Conservation (phyloP, 164 flowering plant species). For the Nymphaea colorata region DNA sequence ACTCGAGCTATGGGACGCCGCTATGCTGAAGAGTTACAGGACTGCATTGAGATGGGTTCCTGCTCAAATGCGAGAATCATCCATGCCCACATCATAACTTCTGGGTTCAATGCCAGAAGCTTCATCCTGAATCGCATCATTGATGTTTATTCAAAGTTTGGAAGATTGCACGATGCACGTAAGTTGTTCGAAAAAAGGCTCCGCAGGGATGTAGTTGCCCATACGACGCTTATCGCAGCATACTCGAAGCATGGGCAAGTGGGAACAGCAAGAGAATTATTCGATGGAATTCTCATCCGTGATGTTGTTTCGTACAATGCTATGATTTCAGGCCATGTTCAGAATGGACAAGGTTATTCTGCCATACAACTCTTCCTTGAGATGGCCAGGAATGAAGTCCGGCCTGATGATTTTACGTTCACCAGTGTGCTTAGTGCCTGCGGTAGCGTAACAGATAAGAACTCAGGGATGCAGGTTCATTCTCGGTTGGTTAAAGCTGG, state of each 20-base stretch:
- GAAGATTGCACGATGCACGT: conserved; percentile 29
- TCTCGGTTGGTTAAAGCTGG: conserved; percentile 49
- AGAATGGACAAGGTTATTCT: conserved; percentile 35
- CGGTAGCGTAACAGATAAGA: conserved; percentile 27
- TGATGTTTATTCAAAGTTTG: conserved; percentile 40
- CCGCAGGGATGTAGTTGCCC: conserved; percentile 45
- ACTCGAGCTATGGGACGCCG: not conserved
- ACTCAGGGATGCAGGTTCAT: conserved; percentile 46
- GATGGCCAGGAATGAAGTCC: conserved; percentile 28
- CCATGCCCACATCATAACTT: conserved; percentile 59
- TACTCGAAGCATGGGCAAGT: conserved; percentile 29
- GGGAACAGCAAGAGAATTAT: conserved; percentile 30
- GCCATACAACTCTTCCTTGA: conserved; percentile 38
- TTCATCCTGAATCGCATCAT: conserved; percentile 58
- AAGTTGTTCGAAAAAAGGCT: conserved; percentile 51
- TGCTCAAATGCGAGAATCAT: conserved; percentile 21
- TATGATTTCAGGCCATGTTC: conserved; percentile 52
- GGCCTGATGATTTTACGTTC: conserved; percentile 46
- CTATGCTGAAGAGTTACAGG: not conserved
- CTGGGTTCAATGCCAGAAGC: conserved; percentile 44
- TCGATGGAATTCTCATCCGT: conserved; percentile 32
- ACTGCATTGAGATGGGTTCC: conserved; percentile 8
- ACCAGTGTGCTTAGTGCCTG: conserved; percentile 37
- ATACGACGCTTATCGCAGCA: conserved; percentile 55
- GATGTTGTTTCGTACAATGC: conserved; percentile 60